Conservation (phyloP, 2,329 filamentous ascomycete species). For the Westerdykella sp. region DNA sequence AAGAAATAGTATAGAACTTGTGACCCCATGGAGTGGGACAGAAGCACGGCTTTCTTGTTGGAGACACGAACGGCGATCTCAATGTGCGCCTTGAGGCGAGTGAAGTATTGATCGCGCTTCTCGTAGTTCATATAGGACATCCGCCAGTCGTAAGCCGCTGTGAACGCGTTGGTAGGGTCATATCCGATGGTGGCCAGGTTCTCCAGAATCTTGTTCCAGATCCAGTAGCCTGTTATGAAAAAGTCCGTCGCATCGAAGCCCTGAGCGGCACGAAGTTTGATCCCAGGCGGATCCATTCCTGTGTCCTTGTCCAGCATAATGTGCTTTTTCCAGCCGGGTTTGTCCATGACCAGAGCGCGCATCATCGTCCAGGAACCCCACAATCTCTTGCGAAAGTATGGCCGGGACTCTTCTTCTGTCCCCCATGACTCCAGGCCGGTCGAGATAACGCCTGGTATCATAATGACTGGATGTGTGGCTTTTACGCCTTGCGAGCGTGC, state of each 20-base stretch:
- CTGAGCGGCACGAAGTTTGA: constrained; percentile 88
- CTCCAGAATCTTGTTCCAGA: constrained; percentile 98
- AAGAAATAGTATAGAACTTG: constrained; percentile 86
- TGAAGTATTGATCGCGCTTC: constrained; percentile 87
- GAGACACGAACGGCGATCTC: constrained; percentile 72
- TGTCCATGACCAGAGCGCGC: constrained; percentile 86
- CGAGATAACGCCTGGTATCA: constrained; percentile 97
- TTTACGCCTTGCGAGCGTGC: constrained; percentile 72
- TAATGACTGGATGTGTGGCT: constrained; percentile 84
- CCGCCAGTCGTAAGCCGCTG: constrained; percentile 81
- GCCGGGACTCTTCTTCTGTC: constrained; percentile 73
- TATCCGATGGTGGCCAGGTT: constrained; percentile 95
- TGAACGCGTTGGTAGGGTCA: constrained; percentile 72
- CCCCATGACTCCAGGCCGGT: constrained; percentile 97
- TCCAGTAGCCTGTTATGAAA: constrained; percentile 88
- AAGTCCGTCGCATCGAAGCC: constrained; percentile 98
- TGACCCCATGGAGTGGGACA: constrained; percentile 96
- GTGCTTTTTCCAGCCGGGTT: constrained; percentile 89
- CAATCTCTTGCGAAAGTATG: constrained; percentile 87
- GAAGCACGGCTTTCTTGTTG: constrained; percentile 72
- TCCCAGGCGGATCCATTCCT: constrained; percentile 79
- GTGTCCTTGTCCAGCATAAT: constrained; percentile 94
- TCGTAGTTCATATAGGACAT: constrained; percentile 87
- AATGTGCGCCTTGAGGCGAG: constrained; percentile 80
- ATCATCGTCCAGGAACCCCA: constrained; percentile 99